A percentile compares a stretch with the other conserved stretches of the same genome.
These are phyloP conservation scores for Neopestalotiopsis sp. DNA, from an alignment of 2,329 filamentous ascomycete genomes.

Conservation along the genomic window DNA sequence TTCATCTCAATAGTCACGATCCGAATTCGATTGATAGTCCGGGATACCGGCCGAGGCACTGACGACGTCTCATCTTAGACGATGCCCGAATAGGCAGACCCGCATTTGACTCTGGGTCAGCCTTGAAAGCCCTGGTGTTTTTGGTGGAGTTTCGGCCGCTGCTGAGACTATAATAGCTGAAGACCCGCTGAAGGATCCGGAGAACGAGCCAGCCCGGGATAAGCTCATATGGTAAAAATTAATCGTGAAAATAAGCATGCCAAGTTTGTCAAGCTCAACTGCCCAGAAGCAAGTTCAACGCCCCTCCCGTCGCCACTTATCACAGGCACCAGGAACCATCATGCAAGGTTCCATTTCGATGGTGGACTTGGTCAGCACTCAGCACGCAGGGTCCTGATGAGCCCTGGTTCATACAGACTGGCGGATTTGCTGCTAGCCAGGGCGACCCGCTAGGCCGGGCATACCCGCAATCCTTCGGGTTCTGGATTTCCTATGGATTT, in stretches of 20 bases:
- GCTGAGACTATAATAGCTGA: background rate
- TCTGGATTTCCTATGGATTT: background rate
- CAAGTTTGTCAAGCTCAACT: background rate
- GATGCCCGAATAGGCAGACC: background rate
- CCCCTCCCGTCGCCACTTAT: background rate
- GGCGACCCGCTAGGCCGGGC: background rate
- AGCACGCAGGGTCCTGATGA: background rate
- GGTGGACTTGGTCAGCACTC: background rate
- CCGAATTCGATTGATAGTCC: background rate
- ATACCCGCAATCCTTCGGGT: background rate
- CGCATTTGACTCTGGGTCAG: background rate
- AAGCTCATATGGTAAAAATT: background rate
- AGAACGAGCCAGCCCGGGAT: background rate
- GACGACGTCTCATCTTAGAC: background rate
- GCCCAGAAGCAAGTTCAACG: background rate
- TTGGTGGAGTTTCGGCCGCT: background rate
- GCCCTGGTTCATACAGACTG: too few relatives aligned
- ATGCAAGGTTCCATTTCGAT: background rate
- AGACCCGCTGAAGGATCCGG: background rate
- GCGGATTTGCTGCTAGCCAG: background rate
- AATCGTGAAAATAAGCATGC: slow-evolving; percentile 1
- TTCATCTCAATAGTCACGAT: background rate
- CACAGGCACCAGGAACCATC: background rate
- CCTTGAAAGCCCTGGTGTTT: background rate
- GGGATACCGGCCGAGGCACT: background rate